Base-by-base conservation (phyloP, 2,329 filamentous ascomycete genomes). In the Chalaropsis ovoidea region DNA sequence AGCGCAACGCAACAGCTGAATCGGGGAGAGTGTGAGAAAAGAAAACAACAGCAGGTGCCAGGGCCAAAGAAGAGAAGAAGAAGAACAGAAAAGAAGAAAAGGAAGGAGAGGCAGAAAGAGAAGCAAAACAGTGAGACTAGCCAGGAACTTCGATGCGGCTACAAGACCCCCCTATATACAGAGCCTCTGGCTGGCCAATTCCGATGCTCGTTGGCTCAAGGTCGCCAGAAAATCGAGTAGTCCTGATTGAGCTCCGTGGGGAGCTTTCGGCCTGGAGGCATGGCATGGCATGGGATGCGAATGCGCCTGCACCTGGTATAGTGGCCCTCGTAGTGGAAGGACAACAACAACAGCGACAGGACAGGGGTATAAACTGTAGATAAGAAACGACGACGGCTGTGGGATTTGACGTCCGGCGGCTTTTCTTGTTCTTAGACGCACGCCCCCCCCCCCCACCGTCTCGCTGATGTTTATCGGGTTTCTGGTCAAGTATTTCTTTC, bases 171-270 rank as follows among this genome's bases (percentile, higher is more conserved):
- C 47, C 47, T 52, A 52, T 52, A 52, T 52, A 52, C 22, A 52
- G 15, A 52, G 47, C 19, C 27, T 52, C 22, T 8, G 24, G 15
- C 22, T 8, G 24, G 15, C 22, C 24, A 52, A 52, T 27, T 52
- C 19, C 22, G 47, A 24, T 27, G 19, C 47, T 52, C 4, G 4
- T 52, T 52, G 27, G 19, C 6, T 52, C 13, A 52, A 52, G 22
- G 47, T 52, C 47, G 47, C 47, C 11, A 52, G 47, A 24, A 27
- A 52, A 2, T 5, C 24, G 22, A 43, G 39, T 62, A 24, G 60
- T 62, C 60, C 60, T 39, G 60, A 62, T 62, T 62, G 60, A 62
- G 39, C 60, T 45, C 60, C 60, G 41, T 45, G 39, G 60, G 60
- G 41, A 62, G 41, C 39, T 62, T 43, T 27, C 42, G 39, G 19